Base-by-base conservation (phyloP, 2,329 filamentous ascomycete species). In the Phoma sp. region DNA sequence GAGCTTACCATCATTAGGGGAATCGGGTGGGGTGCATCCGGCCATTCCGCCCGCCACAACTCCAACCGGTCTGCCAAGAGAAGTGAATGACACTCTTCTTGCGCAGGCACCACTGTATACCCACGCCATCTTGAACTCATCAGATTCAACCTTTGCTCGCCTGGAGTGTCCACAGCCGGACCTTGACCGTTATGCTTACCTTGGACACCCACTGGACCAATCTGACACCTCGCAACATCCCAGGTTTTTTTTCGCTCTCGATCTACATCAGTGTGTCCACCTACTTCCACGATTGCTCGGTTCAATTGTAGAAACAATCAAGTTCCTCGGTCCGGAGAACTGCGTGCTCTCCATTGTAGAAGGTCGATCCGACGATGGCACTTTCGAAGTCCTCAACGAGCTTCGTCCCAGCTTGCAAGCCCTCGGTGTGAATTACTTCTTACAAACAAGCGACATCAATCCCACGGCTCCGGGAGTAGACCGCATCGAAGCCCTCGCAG, bases 311-410 rank as follows among this genome's bases (percentile, higher is more conserved):
- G 78, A 85, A 59, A 74, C 73, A 1, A 77, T 83, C 5, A 72
- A 66, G 0, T 84, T 82, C 61, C 75, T 86, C 0, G 82, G 84
- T 0, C 77, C 81, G 0, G 57, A 78, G 10, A 75, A 76, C 48
- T 86, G 82, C 60, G 80, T 78, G 0, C 69, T 86, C 1, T 85
- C 82, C 1, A 80, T 86, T 21, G 76, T 86, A 12, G 84, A 85
- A 58, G 83, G 84, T 12, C 76, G 82, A 61, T 85, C 83, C 0
- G 63, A 76, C 19, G 84, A 86, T 55, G 83, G 82, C 5, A 86
- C 84, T 0, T 76, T 65, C 31, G 81, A 84, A 31, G 73, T 85
- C 7, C 75, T 87, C 1, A 51, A 70, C 1, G 71, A 73, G 0
- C 64, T 86, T 6, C 67, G 66, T 1, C 62, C 72, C 0, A 70